Evolutionary conservation across 257 asterid species (phyloP), one percentile per base, ranked within the genome.

Genomic region (Jacaranda mimosifolia): DNA sequence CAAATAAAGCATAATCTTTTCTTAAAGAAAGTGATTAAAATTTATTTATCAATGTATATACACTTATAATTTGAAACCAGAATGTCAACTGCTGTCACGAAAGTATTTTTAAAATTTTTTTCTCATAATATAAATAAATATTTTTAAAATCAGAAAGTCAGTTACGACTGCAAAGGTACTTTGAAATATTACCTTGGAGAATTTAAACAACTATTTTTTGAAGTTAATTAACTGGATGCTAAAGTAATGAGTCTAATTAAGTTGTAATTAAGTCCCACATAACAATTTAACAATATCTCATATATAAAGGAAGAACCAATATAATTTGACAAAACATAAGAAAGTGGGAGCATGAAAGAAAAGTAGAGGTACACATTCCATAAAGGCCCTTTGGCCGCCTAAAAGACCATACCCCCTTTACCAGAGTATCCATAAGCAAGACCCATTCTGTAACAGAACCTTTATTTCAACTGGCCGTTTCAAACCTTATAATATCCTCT

Each of bases 291-390:
- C 32, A 26, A 26, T 26, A 52, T 79, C 36, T 19, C 63, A 75
- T n/a, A n/a, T n/a, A n/a, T 63, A 63, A 70, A 69, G 73, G 68
- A 52, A 63, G 56, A 63, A 0, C 58, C 60, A 57, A 53, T 53
- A 21, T 53, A 58, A 80, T 66, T 56, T 57, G 55, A 64, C 32
- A 76, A 70, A 70, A 71, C 81, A 76, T 48, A 15, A 53, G 7
- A 39, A 76, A 75, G 74, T 68, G 83, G 83, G 68, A 66, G 58
- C 71, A 56, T 66, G 48, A 67, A 42, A 48, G n/a, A 17, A 55
- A 80, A 79, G 69, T 21, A 52, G 68, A 58, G 43, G 19, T 17
- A 49, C 32, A 15, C 35, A 14, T 39, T 74, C 45, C 56, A 48
- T 40, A 18, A 43, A 38, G 70, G 48, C 63, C 76, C 18, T 70